Evolutionary conservation across 371 early-diverging fungal species (phyloP), one percentile per base, ranked within the genome.

Genomic region (Furculomyces boomerangus): DNA sequence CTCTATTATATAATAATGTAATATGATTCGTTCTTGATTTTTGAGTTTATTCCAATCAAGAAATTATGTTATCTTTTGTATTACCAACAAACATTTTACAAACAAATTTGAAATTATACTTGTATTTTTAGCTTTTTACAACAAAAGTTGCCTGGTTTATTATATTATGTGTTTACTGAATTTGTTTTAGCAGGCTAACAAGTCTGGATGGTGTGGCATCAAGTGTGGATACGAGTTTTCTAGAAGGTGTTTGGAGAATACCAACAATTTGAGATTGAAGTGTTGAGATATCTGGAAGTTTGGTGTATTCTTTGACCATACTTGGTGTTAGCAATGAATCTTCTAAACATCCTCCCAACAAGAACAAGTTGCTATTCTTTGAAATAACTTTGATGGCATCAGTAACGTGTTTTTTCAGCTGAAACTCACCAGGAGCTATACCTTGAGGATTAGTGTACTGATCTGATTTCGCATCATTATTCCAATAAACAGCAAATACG

Each of bases 251-350:
- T 53, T 60, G 52, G 0, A 68, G 22, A 2, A 61, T 47, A 8
- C 66, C 69, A 5, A 68, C 37, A 18, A 69, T 31, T 59, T 68
- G 66, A 1, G 57, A 61, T 18, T 65, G 62, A 43, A 68, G 53
- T 50, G 56, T 54, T 31, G 56, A 59, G n/a, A 64, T 57, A 1
- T 18, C 3, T 1, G 69, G 70, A 49, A 68, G 20, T 7, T 56
- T 54, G 18, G 64, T 62, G 60, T 64, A 60, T 25, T 47, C 57
- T 40, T 35, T 45, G 35, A 68, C 26, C 68, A 67, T 67, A 20
- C 28, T 28, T 2, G 55, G 54, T 29, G 65, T 67, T 45, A 67
- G 29, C 51, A 67, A 30, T 27, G 50, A 39, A 27, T 67, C 53
- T 3, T 49, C 60, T 24, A 53, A 50, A 37, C 51, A 55, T 16